Base-by-base conservation (phyloP, 2,329 filamentous ascomycete species). In the Graphium sp. region DNA sequence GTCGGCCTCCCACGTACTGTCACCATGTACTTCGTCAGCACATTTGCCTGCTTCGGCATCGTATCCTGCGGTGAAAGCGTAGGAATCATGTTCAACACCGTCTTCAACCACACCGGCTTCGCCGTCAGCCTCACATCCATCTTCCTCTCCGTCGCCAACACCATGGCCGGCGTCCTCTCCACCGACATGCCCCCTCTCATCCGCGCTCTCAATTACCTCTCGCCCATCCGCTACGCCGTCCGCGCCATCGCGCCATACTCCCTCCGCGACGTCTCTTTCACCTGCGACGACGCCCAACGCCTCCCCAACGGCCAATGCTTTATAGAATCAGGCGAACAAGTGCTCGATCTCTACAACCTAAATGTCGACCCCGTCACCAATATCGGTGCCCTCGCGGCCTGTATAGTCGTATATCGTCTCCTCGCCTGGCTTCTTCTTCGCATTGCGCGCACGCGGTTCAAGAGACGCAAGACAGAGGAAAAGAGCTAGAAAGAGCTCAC, bases 11-110 rank as follows among this genome's bases (percentile, higher is more conserved):
- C 73, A 5, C 61, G 67, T 18, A 75, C 70, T 0, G 60, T 53
- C 0, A 53, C 61, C 34, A 68, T 80, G 46, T 79, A 75, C 46
- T 78, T 82, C 39, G 62, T 77, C 23, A 58, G 64, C 29, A 60
- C 68, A 3, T 80, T 76, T 48, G 69, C 74, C 38, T 72, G 70
- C 36, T 82, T 84, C 42, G 76, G 71, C 37, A 67, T 84, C 31
- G 74, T 81, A 11, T 74, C 59, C 30, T 82, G 75, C 41, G 79
- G 79, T 16, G 79, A 84, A 53, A 77, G 70, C 30, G 43, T 84
- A 1, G 78, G 79, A 1, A 83, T 85, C 42, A 71, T 82, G 53
- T 84, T 84, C 56, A 82, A 82, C 51, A 83, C 77, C 1, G 52
- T 84, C 7, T 79, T 83, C 45, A 48, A 46, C 6, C 77, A 84